Evolutionary conservation across 177 flowering plant species (phyloP), one percentile per base, ranked within the genome.

Genomic region (Vitis hybrid): DNA sequence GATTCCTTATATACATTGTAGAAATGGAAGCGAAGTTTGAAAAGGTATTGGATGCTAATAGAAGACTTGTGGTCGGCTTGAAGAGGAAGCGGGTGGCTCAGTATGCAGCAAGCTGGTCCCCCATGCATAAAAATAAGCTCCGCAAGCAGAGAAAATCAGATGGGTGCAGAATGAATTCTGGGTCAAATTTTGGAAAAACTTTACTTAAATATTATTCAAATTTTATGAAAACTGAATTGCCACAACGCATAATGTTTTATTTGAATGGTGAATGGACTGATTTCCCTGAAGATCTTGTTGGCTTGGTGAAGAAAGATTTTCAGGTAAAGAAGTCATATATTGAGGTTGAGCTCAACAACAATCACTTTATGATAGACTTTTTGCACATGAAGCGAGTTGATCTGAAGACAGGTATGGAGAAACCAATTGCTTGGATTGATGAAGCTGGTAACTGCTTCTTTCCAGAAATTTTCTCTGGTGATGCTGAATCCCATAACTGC

Each of bases 371-470:
- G 65, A 75, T 96, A 3, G 95, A 96, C 74, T 90, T 96, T 66
- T 69, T 86, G 71, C 90, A 82, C 60, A 94, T 94, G 99, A 66
- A 81, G 55, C 76, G 69, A 45, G 22, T 93, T 71, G 88, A 96
- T 78, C 31, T 88, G 71, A 75, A 79, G 62, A 83, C 93, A 26
- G 90, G 92, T 51, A n/a, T 75, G 3, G 88, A 83, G 59, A 76
- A 78, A 62, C 88, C 94, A 19, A 82, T 93, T 70, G 97, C 97
- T 5, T 94, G 98, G 99, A 92, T 96, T 81, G 99, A 93, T 82
- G 94, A 87, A 65, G 76, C 74, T 45, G 95, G 88, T 3, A 67
- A 74, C 16, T 96, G 97, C 73, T 96, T 89, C 78, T 96, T 96
- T 75, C 99, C 99, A 0, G 95, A 93, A 78, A 70, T 74, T 50